A percentile compares a stretch with the other conserved stretches of the same genome.
Evolutionary conservation across 2,329 filamentous ascomycete species (phyloP).

Genomic region (Alternaria arborescens): DNA sequence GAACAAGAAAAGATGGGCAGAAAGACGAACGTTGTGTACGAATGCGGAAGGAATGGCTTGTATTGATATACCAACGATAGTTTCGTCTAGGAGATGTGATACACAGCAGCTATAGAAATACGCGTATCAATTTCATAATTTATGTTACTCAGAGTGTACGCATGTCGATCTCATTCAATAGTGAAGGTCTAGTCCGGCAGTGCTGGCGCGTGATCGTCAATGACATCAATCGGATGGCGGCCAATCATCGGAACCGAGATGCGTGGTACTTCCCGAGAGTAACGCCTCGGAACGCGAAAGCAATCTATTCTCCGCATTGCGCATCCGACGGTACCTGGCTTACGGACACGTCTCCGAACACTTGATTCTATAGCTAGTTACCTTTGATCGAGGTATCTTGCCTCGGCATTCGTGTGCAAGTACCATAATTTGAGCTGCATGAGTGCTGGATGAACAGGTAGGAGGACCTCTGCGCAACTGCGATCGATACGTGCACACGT

Average conservation of each 20-base stretch:
- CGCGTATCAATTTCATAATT: not conserved
- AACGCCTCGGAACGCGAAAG: conserved; percentile 9
- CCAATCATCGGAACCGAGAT: conserved; percentile 28
- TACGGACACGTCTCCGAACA: conserved; percentile 21
- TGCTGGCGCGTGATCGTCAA: conserved; percentile 4
- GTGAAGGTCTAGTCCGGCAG: not conserved
- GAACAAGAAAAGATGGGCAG: not conserved
- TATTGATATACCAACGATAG: not conserved
- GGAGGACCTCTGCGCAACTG: not conserved
- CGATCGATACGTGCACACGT: not conserved
- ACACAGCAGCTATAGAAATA: not conserved
- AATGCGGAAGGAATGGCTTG: not conserved
- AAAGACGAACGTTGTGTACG: not conserved
- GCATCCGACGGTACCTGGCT: conserved; percentile 3
- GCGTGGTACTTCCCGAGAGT: conserved; percentile 16
- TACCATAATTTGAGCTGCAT: not conserved
- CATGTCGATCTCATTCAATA: not conserved
- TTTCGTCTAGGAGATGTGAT: not conserved
- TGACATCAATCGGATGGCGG: conserved; percentile 21
- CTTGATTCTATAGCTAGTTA: not conserved
- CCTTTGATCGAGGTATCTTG: not conserved
- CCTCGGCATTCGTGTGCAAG: conserved; percentile 1
- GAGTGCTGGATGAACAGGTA: conserved; percentile 2
- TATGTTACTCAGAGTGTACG: not conserved
- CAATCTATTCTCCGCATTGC: conserved; percentile 26